Conservation (phyloP, 768 basidiomycete genomes). For the Podaxis sp. region DNA sequence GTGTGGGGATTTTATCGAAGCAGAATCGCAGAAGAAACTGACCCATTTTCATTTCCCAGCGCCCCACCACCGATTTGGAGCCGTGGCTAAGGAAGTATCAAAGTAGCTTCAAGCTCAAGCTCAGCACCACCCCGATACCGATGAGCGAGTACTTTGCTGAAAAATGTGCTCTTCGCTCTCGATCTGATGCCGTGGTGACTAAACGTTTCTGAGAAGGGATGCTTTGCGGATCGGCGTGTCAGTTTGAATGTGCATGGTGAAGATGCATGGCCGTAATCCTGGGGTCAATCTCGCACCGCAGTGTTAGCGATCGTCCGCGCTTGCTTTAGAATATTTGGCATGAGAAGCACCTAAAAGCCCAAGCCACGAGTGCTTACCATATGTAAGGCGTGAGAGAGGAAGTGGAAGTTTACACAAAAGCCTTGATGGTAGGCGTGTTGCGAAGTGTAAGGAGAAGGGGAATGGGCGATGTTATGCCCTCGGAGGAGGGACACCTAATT, state of each 20-base stretch:
- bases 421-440: too few relatives aligned
- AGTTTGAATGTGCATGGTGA: not conserved
- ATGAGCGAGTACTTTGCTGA: too few relatives aligned
- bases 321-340: not conserved
- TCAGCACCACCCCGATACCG: not conserved
- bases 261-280: not conserved
- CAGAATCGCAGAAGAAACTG: not conserved
- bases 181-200: not conserved
- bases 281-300: not conserved
- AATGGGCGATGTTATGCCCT: too few relatives aligned
- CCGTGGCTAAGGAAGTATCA: conserved; percentile 48
- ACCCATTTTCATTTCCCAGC: conserved; percentile 28
- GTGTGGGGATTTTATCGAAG: conserved; percentile 27
- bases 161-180: not conserved
- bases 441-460: too few relatives aligned
- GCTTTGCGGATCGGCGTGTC: not conserved
- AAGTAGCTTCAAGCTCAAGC: conserved; percentile 2
- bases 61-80: conserved; percentile 52
- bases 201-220: not conserved
- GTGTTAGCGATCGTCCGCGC: not conserved
- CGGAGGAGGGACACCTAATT: too few relatives aligned
- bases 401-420: too few relatives aligned
- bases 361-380: too few relatives aligned
- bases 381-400: too few relatives aligned
- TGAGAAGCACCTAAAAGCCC: not conserved